A percentile compares a stretch with the other conserved stretches of the same genome.
Evolutionary conservation across 208 protist genomes (phyloP).

Genomic region (Endotrypanum monterogeii): DNA sequence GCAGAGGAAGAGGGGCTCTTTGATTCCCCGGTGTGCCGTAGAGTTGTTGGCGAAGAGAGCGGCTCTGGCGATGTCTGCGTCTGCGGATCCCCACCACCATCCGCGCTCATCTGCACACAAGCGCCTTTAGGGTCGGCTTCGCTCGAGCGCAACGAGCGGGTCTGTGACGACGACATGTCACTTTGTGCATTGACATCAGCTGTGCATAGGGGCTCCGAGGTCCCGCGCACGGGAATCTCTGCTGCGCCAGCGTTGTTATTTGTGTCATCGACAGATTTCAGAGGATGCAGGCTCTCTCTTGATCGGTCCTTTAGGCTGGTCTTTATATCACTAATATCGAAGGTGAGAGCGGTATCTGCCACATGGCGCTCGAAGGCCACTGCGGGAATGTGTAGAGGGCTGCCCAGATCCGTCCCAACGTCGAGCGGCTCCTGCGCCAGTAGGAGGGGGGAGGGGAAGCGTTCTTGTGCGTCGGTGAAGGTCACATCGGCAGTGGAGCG

Average conservation of each 20-base stretch:
- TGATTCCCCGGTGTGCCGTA: no score
- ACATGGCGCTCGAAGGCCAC: conserved; percentile 25
- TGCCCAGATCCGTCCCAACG: background rate
- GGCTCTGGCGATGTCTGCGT: background rate
- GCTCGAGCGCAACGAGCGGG: background rate
- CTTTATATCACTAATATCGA: conserved; percentile 19
- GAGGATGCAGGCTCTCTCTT: background rate
- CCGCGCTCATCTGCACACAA: background rate
- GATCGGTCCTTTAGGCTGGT: background rate
- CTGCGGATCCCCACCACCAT: background rate
- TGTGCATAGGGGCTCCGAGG: conserved; percentile 5
- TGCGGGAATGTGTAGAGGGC: conserved; percentile 28
- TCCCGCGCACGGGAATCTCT: background rate
- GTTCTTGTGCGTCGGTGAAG: background rate
- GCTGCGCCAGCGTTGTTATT: background rate
- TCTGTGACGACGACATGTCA: background rate
- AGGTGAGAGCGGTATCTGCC: conserved; percentile 12
- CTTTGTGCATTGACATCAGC: conserved; percentile 8
- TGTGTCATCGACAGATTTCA: background rate
- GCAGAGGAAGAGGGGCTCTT: no score
- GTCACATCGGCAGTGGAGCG: background rate
- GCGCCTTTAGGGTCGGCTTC: background rate
- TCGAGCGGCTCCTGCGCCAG: background rate
- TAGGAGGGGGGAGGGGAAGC: background rate
- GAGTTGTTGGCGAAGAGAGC: background rate